These are phyloP conservation scores for Torulaspora globosa DNA, from an alignment of 1,139 yeast species.

Conservation along the genomic window DNA sequence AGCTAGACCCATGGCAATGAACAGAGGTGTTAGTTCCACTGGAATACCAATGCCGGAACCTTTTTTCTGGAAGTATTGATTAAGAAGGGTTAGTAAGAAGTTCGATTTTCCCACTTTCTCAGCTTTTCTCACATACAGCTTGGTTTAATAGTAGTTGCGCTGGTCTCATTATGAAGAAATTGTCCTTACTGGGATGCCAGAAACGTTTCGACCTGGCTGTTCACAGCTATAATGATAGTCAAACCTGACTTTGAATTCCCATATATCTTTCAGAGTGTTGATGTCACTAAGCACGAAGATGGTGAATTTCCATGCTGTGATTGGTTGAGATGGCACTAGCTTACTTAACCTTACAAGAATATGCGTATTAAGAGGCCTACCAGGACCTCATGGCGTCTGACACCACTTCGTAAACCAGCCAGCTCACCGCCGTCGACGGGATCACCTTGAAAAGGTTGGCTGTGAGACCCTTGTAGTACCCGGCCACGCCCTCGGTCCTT, in stretches of 20 bases:
- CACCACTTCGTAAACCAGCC: conserved; percentile 78
- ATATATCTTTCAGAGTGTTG: neutral
- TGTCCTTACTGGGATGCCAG: neutral
- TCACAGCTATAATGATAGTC: too few species aligned
- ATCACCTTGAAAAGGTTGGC: conserved; percentile 89
- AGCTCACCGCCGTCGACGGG: conserved; percentile 93
- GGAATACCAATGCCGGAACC: conserved; percentile 46
- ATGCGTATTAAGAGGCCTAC: neutral
- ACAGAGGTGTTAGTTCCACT: conserved; percentile 73
- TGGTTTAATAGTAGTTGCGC: conserved; percentile 45
- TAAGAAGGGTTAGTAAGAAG: conserved; percentile 11
- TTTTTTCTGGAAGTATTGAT: conserved; percentile 36
- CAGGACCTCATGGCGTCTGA: conserved; percentile 20
- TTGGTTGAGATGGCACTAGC: conserved; percentile 8
- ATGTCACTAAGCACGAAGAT: too few species aligned
- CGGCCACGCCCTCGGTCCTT: conserved; percentile 67
- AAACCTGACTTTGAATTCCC: too few species aligned
- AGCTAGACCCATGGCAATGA: conserved; percentile 61
- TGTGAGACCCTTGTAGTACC: conserved; percentile 82
- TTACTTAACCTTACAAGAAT: too few species aligned
- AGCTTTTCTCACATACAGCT: conserved; percentile 27
- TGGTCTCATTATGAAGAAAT: conserved; percentile 34
- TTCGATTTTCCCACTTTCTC: neutral
- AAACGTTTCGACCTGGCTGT: neutral
- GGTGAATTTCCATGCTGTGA: conserved; percentile 11